A percentile compares a stretch with the other conserved stretches of the same genome.
phyloP scores from a whole-genome alignment of 306 rosid genomes.

The Arachis stenosperma region DNA sequence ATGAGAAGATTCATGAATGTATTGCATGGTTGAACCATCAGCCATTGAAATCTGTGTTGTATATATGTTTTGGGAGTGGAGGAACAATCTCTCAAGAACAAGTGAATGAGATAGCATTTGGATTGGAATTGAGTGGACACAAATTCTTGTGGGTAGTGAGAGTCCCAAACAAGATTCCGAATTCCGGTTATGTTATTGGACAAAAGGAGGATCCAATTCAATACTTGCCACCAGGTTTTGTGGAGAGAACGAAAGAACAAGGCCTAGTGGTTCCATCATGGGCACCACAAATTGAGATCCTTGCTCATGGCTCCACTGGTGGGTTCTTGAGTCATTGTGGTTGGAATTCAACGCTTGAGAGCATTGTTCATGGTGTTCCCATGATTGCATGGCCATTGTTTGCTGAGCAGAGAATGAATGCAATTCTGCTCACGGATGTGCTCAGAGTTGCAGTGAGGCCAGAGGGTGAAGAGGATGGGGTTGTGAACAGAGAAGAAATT shows the following conservation, averaged over 20 bases:
- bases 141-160: constrained; percentile 47
- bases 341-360: constrained; percentile 40
- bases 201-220: constrained; percentile 20
- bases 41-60: constrained; percentile 33
- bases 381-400: constrained; percentile 41
- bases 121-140: constrained; percentile 44
- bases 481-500: constrained; percentile 43
- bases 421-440: background rate
- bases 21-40: constrained; percentile 41
- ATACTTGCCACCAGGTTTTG: constrained; percentile 33
- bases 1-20: background rate
- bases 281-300: constrained; percentile 41
- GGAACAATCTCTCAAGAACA: constrained; percentile 45
- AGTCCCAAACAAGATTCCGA: constrained; percentile 3
- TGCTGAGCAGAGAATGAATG: constrained; percentile 40
- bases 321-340: constrained; percentile 47
- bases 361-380: constrained; percentile 31
- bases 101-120: constrained; percentile 40
- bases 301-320: constrained; percentile 30
- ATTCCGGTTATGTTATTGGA: constrained; percentile 27
- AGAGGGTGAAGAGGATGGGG: constrained; percentile 9
- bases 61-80: constrained; percentile 47
- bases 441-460: constrained; percentile 31
- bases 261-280: constrained; percentile 40
- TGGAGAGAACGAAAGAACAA: constrained; percentile 26